Base-by-base conservation (phyloP, 129 eudicot species). In the Glebionis coronaria region DNA sequence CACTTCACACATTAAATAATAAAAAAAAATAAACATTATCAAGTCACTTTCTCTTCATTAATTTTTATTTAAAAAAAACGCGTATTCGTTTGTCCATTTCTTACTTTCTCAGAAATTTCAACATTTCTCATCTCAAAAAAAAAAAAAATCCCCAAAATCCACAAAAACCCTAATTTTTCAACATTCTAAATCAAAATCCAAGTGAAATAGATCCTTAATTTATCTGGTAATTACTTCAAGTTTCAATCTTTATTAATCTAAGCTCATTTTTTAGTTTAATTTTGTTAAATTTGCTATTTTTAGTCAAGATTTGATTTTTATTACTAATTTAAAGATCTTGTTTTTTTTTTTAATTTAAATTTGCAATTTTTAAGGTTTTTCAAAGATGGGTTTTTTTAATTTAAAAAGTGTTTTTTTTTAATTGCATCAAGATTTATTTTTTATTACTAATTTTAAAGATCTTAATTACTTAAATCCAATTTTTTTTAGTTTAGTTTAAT, bases 41-140 rank as follows among this genome's bases (percentile, higher is more conserved):
- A 35, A 35, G 42, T 35, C 42, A 35, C 42, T 35, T 35, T 35
- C 42, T 6, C 6, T 35, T 0, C 0, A 31, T 29, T 4, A 29
- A 29, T 7, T 31, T 31, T 31, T 0, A 38, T 38, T 7, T 4
- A 3, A n/a, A 46, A 4, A 28, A 76, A 70, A 70, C 70, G 80
- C 25, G 70, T 18, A 67, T 76, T 68, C 29, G 65, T 61, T n/a
- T 61, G 80, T 76, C 80, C 68, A 70, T 11, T 68, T 52, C 69
- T 40, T 60, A 18, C 69, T 75, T 68, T 68, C 65, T 25, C 64
- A 51, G 74, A 75, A 75, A 75, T 63, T 68, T 75, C 64, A 12
- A 12, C 44, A 70, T 47, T 54, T 44, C 58, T 23, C 56, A 28
- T 56, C 25, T 57, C 58, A 16, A 58, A 51, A n/a, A n/a, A n/a